These are phyloP conservation scores for Tephrocybe rancida DNA, from an alignment of 768 basidiomycete species.

Conservation along the genomic window DNA sequence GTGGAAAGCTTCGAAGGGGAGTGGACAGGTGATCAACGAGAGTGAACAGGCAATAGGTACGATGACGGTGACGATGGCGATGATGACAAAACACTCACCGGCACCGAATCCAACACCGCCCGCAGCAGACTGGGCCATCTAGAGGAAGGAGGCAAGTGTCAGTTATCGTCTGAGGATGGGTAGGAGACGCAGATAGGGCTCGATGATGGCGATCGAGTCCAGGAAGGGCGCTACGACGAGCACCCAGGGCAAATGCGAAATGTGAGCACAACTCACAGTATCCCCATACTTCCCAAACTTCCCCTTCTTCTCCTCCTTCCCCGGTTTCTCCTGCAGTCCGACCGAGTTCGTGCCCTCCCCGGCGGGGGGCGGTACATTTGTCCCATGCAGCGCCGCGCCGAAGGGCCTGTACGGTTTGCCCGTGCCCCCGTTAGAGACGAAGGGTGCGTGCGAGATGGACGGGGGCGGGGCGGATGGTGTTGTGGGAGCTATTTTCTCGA, in stretches of 20 bases:
- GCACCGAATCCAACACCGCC: slow-evolving; percentile 82
- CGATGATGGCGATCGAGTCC: too few species aligned
- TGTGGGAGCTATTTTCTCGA: slow-evolving; percentile 51
- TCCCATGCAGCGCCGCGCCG: slow-evolving; percentile 44
- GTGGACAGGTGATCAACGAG: too few species aligned
- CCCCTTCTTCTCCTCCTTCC: slow-evolving; percentile 54
- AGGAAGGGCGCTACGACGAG: too few species aligned
- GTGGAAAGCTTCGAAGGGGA: too few species aligned
- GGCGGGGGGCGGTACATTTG: slow-evolving; percentile 37
- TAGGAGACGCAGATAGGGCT: too few species aligned
- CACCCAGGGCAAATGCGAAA: neutral
- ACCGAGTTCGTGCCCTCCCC: slow-evolving; percentile 38
- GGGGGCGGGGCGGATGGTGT: slow-evolving; percentile 11
- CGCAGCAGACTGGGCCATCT: slow-evolving; percentile 63
- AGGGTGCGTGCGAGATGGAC: slow-evolving; percentile 22
- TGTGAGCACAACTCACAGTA: slow-evolving; percentile 45
- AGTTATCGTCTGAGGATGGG: too few species aligned
- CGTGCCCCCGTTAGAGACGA: slow-evolving; percentile 2
- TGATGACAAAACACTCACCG: slow-evolving; percentile 38
- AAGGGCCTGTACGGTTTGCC: slow-evolving; percentile 42
- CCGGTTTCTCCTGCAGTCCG: slow-evolving; percentile 44
- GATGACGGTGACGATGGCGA: neutral
- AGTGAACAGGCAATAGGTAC: too few species aligned
- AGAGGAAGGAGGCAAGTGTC: neutral
- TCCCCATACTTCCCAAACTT: slow-evolving; percentile 60